These are phyloP conservation scores for Emergomyces pasteurianus DNA, from an alignment of 2,329 filamentous ascomycete genomes.

Conservation along the genomic window DNA sequence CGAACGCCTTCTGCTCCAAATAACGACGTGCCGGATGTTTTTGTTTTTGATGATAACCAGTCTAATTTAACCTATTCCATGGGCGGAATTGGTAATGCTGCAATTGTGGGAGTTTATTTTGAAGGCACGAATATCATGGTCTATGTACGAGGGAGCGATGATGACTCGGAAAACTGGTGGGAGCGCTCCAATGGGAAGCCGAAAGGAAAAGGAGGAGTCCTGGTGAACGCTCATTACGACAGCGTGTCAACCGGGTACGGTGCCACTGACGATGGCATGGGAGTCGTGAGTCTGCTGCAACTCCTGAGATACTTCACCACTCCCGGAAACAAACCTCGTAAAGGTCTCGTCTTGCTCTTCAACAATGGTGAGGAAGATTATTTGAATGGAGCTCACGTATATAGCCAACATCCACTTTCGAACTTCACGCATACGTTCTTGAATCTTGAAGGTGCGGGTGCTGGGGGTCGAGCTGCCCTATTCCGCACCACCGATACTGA, in stretches of 20 bases:
- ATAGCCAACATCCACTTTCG: conserved; percentile 69
- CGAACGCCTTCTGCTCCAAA: conserved; percentile 10
- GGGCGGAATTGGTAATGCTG: conserved; percentile 25
- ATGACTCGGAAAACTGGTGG: conserved; percentile 66
- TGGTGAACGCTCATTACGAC: conserved; percentile 93
- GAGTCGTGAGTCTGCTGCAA: conserved; percentile 75
- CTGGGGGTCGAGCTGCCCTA: conserved; percentile 73
- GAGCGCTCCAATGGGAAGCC: conserved; percentile 37
- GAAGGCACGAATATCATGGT: conserved; percentile 87
- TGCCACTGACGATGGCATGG: conserved; percentile 87
- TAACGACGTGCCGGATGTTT: conserved; percentile 25
- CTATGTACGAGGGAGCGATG: conserved; percentile 73
- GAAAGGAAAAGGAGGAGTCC: conserved; percentile 58
- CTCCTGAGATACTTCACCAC: conserved; percentile 76
- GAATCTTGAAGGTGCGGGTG: conserved; percentile 89
- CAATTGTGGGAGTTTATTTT: conserved; percentile 58
- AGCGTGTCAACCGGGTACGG: conserved; percentile 86
- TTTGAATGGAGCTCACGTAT: conserved; percentile 74
- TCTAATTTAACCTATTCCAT: conserved; percentile 66
- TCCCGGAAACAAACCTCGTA: conserved; percentile 57
- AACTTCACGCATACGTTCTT: conserved; percentile 76
- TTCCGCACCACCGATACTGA: conserved; percentile 84
- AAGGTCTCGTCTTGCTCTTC: conserved; percentile 71
- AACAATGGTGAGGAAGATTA: conserved; percentile 97
- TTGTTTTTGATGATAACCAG: conserved; percentile 65